These are phyloP conservation scores for Ceratobasidium sp. DNA, from an alignment of 1,284 basidiomycete species.

Conservation along the genomic window DNA sequence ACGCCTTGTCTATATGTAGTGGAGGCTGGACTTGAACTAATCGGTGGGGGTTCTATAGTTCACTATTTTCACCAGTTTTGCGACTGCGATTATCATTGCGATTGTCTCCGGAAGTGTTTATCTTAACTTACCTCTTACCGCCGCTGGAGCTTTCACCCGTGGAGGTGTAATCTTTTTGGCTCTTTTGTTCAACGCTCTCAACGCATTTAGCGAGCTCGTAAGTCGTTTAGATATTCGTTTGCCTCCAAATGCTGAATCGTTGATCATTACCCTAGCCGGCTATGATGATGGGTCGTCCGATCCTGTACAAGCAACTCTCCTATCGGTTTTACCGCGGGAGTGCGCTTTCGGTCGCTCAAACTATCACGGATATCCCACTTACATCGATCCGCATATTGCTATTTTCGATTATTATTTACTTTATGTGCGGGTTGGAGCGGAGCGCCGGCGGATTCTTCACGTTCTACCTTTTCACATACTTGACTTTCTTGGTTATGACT, in stretches of 20 bases:
- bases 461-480: conserved; percentile 61
- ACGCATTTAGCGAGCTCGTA: conserved; percentile 79
- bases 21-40: conserved; percentile 63
- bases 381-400: conserved; percentile 61
- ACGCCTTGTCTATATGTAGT: background rate
- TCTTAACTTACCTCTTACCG: conserved; percentile 77
- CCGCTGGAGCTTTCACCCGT: conserved; percentile 87
- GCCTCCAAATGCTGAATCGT: background rate
- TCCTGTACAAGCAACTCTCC: conserved; percentile 67
- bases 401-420: conserved; percentile 63
- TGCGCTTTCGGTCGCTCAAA: conserved; percentile 74
- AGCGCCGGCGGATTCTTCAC: conserved; percentile 64
- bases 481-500: conserved; percentile 60
- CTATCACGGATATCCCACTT: conserved; percentile 63
- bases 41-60: conserved; percentile 57
- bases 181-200: conserved; percentile 79
- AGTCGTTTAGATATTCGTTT: conserved; percentile 46
- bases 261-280: conserved; percentile 59
- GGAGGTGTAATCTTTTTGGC: conserved; percentile 79
- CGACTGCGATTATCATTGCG: conserved; percentile 62
- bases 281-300: conserved; percentile 83
- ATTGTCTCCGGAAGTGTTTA: conserved; percentile 83
- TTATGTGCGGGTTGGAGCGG: conserved; percentile 60
- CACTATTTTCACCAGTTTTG: conserved; percentile 50
- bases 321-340: conserved; percentile 87